Percentiles rank a stretch among this genome's conserved stretches.
Conservation (phyloP, 2,329 filamentous ascomycete species). For the Xylariaceae sp. region DNA sequence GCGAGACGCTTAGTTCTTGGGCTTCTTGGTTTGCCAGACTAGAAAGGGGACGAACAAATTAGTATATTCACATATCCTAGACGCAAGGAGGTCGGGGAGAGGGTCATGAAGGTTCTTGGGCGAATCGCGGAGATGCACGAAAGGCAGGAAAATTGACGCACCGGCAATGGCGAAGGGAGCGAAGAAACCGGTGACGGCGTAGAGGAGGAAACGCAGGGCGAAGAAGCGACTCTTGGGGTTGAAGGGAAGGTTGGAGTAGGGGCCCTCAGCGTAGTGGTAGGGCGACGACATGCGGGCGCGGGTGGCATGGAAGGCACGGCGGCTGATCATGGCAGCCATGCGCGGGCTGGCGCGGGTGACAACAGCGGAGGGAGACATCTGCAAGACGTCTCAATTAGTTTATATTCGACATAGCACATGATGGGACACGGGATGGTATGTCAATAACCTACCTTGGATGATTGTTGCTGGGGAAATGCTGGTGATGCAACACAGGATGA, state of each 20-base stretch:
- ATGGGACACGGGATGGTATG: too few species aligned
- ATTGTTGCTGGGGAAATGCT: constrained; percentile 3
- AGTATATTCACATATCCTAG: background rate
- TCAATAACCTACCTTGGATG: constrained; percentile 19
- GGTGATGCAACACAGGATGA: background rate
- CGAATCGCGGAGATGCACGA: background rate
- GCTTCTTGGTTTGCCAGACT: constrained; percentile 50
- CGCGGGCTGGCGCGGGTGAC: constrained; percentile 53
- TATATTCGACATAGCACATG: background rate
- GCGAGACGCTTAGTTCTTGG: constrained; percentile 35
- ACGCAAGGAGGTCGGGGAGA: background rate
- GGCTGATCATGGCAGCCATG: constrained; percentile 65
- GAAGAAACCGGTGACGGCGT: constrained; percentile 53
- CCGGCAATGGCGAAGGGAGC: constrained; percentile 59
- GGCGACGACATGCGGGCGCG: constrained; percentile 79
- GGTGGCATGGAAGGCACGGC: constrained; percentile 92
- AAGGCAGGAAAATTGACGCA: constrained; percentile 39
- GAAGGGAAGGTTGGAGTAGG: constrained; percentile 93
- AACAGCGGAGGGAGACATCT: constrained; percentile 75
- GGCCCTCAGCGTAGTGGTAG: constrained; percentile 98
- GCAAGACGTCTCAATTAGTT: constrained; percentile 39
- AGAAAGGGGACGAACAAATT: constrained; percentile 6
- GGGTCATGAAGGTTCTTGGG: background rate
- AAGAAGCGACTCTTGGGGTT: constrained; percentile 90
- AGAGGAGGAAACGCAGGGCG: constrained; percentile 73